phyloP scores from a whole-genome alignment of 371 early-diverging fungal genomes.

The Mortierella sp. region DNA sequence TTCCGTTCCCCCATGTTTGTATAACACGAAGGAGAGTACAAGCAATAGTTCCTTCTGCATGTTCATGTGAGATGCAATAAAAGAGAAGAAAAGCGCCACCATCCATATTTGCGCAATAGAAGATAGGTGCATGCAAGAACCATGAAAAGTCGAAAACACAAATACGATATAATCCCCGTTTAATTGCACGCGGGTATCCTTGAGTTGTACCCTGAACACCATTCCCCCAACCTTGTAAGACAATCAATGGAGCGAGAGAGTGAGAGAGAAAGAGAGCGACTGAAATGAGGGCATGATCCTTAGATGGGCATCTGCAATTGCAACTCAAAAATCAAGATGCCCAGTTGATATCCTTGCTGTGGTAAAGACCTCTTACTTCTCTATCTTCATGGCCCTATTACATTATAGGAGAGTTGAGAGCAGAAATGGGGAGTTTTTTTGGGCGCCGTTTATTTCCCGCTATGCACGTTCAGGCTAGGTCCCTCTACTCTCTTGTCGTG shows the following conservation, averaged over 20 bases:
- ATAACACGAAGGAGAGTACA: neutral
- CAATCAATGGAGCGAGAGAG: too few relatives aligned
- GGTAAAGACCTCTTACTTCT: neutral
- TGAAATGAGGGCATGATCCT: neutral
- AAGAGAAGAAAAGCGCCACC: neutral
- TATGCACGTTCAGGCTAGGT: neutral
- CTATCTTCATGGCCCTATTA: too few relatives aligned
- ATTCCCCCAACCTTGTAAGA: neutral
- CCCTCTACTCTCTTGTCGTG: too few relatives aligned
- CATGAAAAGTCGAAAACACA: neutral
- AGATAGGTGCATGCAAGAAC: neutral
- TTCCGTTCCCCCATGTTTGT: neutral
- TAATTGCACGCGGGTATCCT: neutral
- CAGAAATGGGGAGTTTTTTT: neutral
- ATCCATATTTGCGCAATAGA: neutral
- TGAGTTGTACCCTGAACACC: neutral
- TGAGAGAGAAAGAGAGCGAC: neutral
- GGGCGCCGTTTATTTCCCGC: neutral
- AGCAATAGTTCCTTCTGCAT: neutral
- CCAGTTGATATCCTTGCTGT: neutral
- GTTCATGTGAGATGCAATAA: conserved; percentile 6
- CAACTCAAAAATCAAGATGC: neutral
- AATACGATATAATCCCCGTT: neutral
- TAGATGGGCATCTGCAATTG: neutral
- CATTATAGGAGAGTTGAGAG: neutral